These are phyloP conservation scores for Hypoxylon trugodes DNA, from an alignment of 495 filamentous ascomycete species.

Conservation along the genomic window DNA sequence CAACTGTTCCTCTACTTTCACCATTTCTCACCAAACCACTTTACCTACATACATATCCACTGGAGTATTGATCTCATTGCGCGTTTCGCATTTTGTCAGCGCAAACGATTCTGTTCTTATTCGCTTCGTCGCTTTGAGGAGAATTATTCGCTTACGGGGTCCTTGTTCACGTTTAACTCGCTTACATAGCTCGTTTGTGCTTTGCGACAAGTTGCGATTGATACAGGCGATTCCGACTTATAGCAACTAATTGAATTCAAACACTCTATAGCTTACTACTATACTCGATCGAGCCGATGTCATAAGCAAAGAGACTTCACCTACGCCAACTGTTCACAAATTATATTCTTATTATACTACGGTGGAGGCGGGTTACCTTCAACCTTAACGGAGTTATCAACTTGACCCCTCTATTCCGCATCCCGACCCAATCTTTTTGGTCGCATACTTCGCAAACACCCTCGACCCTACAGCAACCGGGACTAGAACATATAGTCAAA, in stretches of 20 bases:
- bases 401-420: not conserved
- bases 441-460: not conserved
- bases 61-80: not conserved
- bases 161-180: not conserved
- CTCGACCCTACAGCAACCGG: not conserved
- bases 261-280: slow-evolving; percentile 5
- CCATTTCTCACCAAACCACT: slow-evolving; percentile 9
- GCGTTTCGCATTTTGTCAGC: slow-evolving; percentile 6
- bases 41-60: not conserved
- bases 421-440: slow-evolving; percentile 1
- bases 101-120: slow-evolving; percentile 3
- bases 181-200: not conserved
- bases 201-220: slow-evolving; percentile 14
- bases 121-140: not conserved
- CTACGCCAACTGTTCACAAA: not conserved
- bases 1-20: slow-evolving; percentile 25
- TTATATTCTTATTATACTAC: not conserved
- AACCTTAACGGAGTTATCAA: not conserved
- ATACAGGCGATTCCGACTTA: slow-evolving; percentile 3
- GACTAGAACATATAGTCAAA: slow-evolving; percentile 14
- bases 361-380: not conserved
- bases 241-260: not conserved
- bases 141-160: not conserved
- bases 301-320: slow-evolving; percentile 2
- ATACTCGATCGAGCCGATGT: not conserved